Base-by-base conservation (phyloP, 371 early-diverging fungal genomes). In the Mucor plumbeus region DNA sequence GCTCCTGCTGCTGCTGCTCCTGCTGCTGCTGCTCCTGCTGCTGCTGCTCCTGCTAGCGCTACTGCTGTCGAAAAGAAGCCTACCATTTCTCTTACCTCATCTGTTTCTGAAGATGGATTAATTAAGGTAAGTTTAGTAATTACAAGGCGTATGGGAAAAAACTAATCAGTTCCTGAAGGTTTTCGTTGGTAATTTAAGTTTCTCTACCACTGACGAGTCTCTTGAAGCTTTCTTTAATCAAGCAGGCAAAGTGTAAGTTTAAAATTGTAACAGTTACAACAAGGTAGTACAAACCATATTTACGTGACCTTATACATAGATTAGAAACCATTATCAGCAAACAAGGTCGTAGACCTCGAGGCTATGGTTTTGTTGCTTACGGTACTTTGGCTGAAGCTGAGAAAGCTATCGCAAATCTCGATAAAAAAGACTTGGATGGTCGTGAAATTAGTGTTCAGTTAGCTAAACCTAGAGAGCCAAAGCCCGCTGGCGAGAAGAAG, bases 121-220 rank as follows among this genome's bases (percentile, higher is more conserved):
- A 26, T 55, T 17, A 64, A 64, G 56, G 64, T 64, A 64, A 31
- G 33, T 34, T 14, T 13, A 53, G 13, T 31, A 53, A 21, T 31
- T 21, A 31, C 48, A 7, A 50, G 21, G 21, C 7, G 19, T 5
- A 14, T 31, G 31, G 14, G 13, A 31, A 4, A 31, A 53, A 53
- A 14, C 53, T 63, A 9, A 53, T 7, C 10, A 13, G 11, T 13
- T 10, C 21, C 21, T 21, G 19, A 53, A 96, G 88, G 92, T 95
- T 44, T 99, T 95, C 86, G 95, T 97, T 60, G 97, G 98, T 56
- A 99, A 99, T 85, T 86, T 99, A 69, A 80, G 94, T 33, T 95
- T 94, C 84, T 75, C 85, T 68, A 92, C 91, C 60, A 93, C 87
- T 40, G 88, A 93, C 73, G 91, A 85, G 48, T 87, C 91, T 73